These are phyloP conservation scores for Penicillium lagena DNA, from an alignment of 495 filamentous ascomycete genomes.

Conservation along the genomic window DNA sequence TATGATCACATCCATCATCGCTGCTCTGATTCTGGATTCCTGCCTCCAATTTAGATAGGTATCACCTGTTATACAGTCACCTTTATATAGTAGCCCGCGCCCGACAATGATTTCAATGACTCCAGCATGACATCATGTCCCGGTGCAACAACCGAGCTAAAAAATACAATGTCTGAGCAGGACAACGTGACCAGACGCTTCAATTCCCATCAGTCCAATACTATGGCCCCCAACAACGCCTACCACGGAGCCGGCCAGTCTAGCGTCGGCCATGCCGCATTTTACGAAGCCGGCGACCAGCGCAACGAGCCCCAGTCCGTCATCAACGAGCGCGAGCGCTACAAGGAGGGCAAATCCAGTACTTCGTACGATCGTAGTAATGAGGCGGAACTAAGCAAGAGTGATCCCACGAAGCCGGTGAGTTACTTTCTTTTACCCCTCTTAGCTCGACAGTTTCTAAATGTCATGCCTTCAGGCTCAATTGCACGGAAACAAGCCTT, in stretches of 20 bases:
- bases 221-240: neutral
- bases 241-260: constrained; percentile 29
- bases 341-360: constrained; percentile 55
- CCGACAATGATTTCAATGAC: constrained; percentile 35
- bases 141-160: constrained; percentile 7
- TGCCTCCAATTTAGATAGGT: too few species aligned
- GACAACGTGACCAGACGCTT: too few species aligned
- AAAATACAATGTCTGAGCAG: neutral
- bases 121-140: constrained; percentile 29
- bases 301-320: constrained; percentile 55
- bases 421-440: constrained; percentile 12
- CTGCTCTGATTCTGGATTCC: too few species aligned
- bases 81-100: neutral
- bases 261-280: constrained; percentile 41
- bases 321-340: constrained; percentile 45
- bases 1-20: too few species aligned
- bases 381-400: constrained; percentile 51
- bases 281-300: constrained; percentile 69
- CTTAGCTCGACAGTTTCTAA: neutral
- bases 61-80: too few species aligned
- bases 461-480: constrained; percentile 44
- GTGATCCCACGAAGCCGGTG: constrained; percentile 65
- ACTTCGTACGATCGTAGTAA: constrained; percentile 24
- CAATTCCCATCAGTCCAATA: neutral
- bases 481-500: constrained; percentile 64